Evolutionary conservation across 2,329 filamentous ascomycete species (phyloP).

Genomic region (Fusarium nanum): DNA sequence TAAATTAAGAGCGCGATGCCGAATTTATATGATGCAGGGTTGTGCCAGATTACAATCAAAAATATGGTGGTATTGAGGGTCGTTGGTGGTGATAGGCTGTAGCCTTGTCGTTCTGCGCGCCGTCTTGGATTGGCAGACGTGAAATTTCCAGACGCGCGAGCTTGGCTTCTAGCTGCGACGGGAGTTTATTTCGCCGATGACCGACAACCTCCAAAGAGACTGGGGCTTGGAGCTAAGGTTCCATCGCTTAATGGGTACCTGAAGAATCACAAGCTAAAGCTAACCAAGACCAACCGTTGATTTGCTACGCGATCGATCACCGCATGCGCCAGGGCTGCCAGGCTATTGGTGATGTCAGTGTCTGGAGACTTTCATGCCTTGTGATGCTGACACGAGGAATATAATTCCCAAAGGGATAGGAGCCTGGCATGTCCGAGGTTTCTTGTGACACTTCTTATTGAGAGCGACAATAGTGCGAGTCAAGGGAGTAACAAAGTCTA

Average conservation of each 20-base stretch:
- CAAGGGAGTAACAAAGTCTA: conserved; percentile 12
- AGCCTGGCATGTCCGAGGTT: conserved; percentile 3
- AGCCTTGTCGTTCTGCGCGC: conserved; percentile 28
- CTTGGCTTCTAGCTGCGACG: conserved; percentile 22
- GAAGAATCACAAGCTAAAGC: conserved; percentile 24
- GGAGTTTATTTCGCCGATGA: conserved; percentile 47
- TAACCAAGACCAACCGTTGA: conserved; percentile 21
- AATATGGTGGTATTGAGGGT: neutral
- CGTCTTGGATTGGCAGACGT: conserved; percentile 35
- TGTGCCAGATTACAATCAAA: neutral
- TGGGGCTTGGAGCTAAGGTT: neutral
- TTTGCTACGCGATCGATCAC: conserved; percentile 36
- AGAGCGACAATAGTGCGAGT: neutral
- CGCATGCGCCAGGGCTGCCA: conserved; percentile 39
- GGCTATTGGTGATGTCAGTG: conserved; percentile 44
- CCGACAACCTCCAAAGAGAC: neutral
- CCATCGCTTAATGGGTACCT: conserved; percentile 2
- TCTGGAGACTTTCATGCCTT: conserved; percentile 38
- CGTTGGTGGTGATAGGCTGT: conserved; percentile 7
- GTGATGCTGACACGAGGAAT: conserved; percentile 20
- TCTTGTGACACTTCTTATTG: conserved; percentile 7
- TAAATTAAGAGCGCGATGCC: neutral
- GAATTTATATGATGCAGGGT: neutral
- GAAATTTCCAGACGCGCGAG: conserved; percentile 42
- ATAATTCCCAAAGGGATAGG: neutral